Evolutionary conservation across 1,284 basidiomycete species (phyloP), one percentile per base, ranked within the genome.

Genomic region (Coniophora puteana): DNA sequence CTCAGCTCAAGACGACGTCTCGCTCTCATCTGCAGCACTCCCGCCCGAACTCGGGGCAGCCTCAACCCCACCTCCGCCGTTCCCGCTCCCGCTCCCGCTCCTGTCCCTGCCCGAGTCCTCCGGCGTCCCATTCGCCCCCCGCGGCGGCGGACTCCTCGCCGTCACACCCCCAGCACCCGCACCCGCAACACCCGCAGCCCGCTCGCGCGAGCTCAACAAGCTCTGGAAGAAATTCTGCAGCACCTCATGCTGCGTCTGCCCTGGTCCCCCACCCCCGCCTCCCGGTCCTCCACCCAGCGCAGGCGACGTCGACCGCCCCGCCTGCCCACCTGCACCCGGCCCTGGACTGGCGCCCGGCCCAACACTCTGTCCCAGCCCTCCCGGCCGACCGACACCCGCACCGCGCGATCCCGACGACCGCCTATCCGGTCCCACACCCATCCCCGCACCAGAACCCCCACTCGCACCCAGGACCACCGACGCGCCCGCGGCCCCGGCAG

Each of bases 171-270:
- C 44, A 31, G 52, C 59, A 21, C 46, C 50, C 18, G 52, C 53
- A 30, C 53, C 52, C 17, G 58, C 54, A n/a, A n/a, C n/a, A n/a
- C n/a, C n/a, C 1, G 51, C 49, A 10, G 51, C 57, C n/a, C 79
- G 69, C 47, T 83, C 82, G 58, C 81, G 83, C 37, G 76, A 77
- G 50, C 72, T 83, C 49, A 92, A 63, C 52, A 92, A 59, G 46
- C 81, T 86, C 65, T 89, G 78, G 78, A 92, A 92, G 69, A 92
- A 92, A 58, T 87, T 85, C 51, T 89, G 85, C 46, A 92, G 58
- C 6, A 91, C 85, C 56, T 91, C 86, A 53, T 91, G 85, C 47
- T 88, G 83, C 32, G 76, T 76, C 58, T 78, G 80, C n/a, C 72
- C 61, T n/a, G n/a, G n/a, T n/a, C n/a, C n/a, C 7, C 34, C 72